Base-by-base conservation (phyloP, 352 stramenopile genomes). In the Globisporangium rhizosaccharum region DNA sequence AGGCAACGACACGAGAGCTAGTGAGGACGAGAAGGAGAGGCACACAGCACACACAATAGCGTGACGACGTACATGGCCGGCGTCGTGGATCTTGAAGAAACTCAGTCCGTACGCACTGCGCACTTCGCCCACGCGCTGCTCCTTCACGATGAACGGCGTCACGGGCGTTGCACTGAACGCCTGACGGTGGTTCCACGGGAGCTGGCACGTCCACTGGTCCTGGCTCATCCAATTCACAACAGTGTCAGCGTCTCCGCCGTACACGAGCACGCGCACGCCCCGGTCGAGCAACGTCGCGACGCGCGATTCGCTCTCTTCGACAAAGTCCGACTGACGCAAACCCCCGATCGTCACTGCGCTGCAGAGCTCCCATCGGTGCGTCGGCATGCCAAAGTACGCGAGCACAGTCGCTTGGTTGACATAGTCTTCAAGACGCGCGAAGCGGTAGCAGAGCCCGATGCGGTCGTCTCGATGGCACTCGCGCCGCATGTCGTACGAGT, bases 141-240 rank as follows among this genome's bases (percentile, higher is more conserved):
- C 70, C 11, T 80, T 45, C 6, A 78, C 47, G 3, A 15, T 28
- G 25, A 66, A 79, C 2, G 66, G 55, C 4, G 10, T 33, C 36
- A 75, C 50, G 0, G 54, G 17, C 41, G 66, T 59, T 1, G 53
- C 47, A 0, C 8, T 57, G 59, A 91, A 91, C 2, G 37, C 51
- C 11, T 42, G 15, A 25, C 73, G 68, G 20, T 80, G 50, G 7
- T 36, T 57, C 82, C 84, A 93, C 15, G 51, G 9, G 15, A 93
- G 56, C 6, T 68, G 58, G 0, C 62, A 65, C 10, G 84, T 92
- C 84, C 82, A 93, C 8, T 67, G 56, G 41, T 90, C 75, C 51
- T 90, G 80, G 17, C 75, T 72, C 52, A 76, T 75, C 82, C 79
- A 93, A 33, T 87, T 87, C 20, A 75, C 80, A 54, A 90, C 71